Conservation (phyloP, 2,329 filamentous ascomycete species). For the Pyricularia grisea region DNA sequence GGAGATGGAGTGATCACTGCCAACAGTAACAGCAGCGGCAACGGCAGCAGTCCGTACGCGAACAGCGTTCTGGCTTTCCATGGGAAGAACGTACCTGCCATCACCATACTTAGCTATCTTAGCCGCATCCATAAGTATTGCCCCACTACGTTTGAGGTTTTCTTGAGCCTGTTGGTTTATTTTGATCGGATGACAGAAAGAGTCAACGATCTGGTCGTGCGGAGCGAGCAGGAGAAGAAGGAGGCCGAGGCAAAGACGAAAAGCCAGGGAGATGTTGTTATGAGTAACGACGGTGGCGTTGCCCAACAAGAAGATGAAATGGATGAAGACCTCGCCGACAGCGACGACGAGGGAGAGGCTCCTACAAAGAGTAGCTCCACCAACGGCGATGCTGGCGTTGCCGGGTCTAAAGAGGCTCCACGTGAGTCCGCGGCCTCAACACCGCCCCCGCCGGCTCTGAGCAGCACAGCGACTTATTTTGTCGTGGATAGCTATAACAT, state of each 20-base stretch:
- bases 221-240: constrained; percentile 47
- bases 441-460: neutral
- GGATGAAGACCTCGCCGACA: constrained; percentile 41
- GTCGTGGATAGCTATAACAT: constrained; percentile 99
- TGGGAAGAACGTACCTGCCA: constrained; percentile 94
- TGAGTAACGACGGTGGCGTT: constrained; percentile 2
- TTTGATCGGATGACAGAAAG: constrained; percentile 98
- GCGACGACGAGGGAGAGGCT: constrained; percentile 10
- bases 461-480: constrained; percentile 49
- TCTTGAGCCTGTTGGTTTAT: constrained; percentile 88
- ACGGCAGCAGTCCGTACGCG: constrained; percentile 38
- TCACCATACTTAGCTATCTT: constrained; percentile 92
- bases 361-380: neutral
- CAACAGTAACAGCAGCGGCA: constrained; percentile 6
- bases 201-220: constrained; percentile 73
- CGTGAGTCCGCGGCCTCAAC: neutral
- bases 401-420: constrained; percentile 6
- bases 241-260: constrained; percentile 7
- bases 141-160: constrained; percentile 96
- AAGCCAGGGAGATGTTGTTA: neutral
- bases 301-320: constrained; percentile 26
- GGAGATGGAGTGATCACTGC: constrained; percentile 9
- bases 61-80: constrained; percentile 84
- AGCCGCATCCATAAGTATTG: constrained; percentile 98
- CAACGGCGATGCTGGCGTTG: constrained; percentile 1